phyloP scores from a whole-genome alignment of 495 filamentous ascomycete species.

The Rhizodiscina lignyota region DNA sequence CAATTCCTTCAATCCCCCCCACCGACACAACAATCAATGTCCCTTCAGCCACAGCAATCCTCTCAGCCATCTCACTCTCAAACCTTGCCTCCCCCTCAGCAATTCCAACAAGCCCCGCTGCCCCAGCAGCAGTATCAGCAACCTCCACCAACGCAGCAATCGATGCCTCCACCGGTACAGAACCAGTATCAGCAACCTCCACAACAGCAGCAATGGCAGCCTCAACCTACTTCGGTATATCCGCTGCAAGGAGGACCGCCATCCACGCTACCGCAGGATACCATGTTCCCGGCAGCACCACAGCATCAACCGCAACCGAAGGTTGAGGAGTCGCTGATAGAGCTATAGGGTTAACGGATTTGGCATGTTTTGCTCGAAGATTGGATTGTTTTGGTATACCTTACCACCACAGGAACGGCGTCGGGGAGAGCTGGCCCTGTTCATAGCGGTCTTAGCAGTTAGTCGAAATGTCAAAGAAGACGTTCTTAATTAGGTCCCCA shows the following conservation, averaged over 20 bases:
- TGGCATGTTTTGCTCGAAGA: no score
- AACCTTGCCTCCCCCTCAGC: conserved; percentile 8
- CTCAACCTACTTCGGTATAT: conserved; percentile 11
- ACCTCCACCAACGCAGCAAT: conserved; percentile 24
- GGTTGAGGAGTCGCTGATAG: conserved; percentile 85
- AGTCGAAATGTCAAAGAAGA: no score
- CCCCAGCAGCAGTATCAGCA: conserved; percentile 19
- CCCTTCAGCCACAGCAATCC: conserved; percentile 11
- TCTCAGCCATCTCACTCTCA: conserved; percentile 14
- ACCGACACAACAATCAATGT: no score
- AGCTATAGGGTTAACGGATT: no score
- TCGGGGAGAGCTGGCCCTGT: no score
- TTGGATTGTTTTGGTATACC: no score
- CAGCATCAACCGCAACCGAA: conserved; percentile 37
- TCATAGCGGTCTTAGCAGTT: no score
- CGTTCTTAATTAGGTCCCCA: no score
- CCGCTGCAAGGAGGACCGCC: conserved; percentile 16
- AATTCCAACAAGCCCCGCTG: conserved; percentile 7
- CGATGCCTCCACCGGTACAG: conserved; percentile 11
- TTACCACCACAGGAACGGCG: no score
- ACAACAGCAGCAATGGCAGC: conserved; percentile 20
- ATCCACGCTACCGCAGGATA: conserved; percentile 36
- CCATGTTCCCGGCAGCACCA: conserved; percentile 44
- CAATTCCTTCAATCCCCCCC: conserved; percentile 10
- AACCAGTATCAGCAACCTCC: conserved; percentile 29